Base-by-base conservation (phyloP, 495 filamentous ascomycete genomes). In the Penicillium steckii region DNA sequence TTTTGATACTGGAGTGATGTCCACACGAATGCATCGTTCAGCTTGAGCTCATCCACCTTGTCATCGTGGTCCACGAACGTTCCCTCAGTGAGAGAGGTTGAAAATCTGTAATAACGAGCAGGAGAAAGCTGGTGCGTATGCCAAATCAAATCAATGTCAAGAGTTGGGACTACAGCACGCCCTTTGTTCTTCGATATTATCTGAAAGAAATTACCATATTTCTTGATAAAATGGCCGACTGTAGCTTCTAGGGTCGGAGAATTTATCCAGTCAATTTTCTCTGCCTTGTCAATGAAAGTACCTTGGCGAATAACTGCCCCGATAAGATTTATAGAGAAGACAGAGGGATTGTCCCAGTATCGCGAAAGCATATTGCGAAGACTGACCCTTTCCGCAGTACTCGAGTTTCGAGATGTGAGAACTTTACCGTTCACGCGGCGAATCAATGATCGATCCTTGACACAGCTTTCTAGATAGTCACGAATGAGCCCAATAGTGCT, bases 131-230 rank as follows among this genome's bases (percentile, higher is more conserved):
- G 80, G 57, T 82, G 79, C 1, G 78, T 84, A 51, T 80, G 77
- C 90, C 91, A 96, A 7, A 83, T 90, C 1, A 95, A 72, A 65
- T 95, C 91, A n/a, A 95, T 80, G 54, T 95, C 91, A 2, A 95
- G 74, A 10, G 91, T 95, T 3, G 91, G 91, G 1, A 95, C 89
- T 1, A 81, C 83, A 33, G 82, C 75, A 10, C 81, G 62, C 1
- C 60, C 51, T 0, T 80, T 77, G 59, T 89, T 67, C 1, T 50
- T 38, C 0, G 60, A 59, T 68, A 95, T 89, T 55, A 95, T 85
- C 0, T 50, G 17, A 27, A 90, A 75, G 72, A 91, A 95, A 9
- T 85, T 75, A 12, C 57, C 38, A 63, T 95, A 95, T 61, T 92
- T 92, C 2, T 52, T 67, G 18, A 90, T 69, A 0, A 90, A 74